These are phyloP conservation scores for Endocalyx cinctus DNA, from an alignment of 2,329 filamentous ascomycete species.

Conservation along the genomic window DNA sequence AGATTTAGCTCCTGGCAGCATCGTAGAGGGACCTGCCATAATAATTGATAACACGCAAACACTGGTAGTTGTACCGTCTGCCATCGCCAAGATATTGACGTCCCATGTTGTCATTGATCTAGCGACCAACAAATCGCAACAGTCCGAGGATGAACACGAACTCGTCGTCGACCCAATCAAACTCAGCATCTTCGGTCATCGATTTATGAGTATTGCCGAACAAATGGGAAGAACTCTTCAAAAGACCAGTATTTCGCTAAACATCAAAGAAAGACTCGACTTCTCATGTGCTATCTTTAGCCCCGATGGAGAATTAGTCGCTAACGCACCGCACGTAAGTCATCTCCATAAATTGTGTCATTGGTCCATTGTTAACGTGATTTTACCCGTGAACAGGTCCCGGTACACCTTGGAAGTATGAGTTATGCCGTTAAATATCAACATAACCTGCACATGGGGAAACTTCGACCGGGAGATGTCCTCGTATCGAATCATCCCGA, in stretches of 20 bases:
- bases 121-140: constrained; percentile 43
- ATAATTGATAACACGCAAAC: constrained; percentile 20
- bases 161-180: constrained; percentile 64
- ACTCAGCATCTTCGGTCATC: constrained; percentile 70
- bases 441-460: constrained; percentile 64
- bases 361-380: not conserved
- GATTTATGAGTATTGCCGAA: constrained; percentile 81
- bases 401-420: constrained; percentile 72
- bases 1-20: constrained; percentile 9
- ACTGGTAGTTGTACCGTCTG: constrained; percentile 33
- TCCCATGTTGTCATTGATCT: constrained; percentile 33
- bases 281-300: constrained; percentile 78
- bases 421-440: constrained; percentile 67
- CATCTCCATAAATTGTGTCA: not conserved
- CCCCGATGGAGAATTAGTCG: constrained; percentile 64
- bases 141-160: constrained; percentile 40
- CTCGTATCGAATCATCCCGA: constrained; percentile 13
- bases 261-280: constrained; percentile 75
- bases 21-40: constrained; percentile 16
- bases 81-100: constrained; percentile 28
- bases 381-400: constrained; percentile 47
- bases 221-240: constrained; percentile 78
- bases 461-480: constrained; percentile 36
- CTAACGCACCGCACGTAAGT: constrained; percentile 56
- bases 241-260: constrained; percentile 71